phyloP scores from a whole-genome alignment of 805 yeast species.

The Candida andamanensis region DNA sequence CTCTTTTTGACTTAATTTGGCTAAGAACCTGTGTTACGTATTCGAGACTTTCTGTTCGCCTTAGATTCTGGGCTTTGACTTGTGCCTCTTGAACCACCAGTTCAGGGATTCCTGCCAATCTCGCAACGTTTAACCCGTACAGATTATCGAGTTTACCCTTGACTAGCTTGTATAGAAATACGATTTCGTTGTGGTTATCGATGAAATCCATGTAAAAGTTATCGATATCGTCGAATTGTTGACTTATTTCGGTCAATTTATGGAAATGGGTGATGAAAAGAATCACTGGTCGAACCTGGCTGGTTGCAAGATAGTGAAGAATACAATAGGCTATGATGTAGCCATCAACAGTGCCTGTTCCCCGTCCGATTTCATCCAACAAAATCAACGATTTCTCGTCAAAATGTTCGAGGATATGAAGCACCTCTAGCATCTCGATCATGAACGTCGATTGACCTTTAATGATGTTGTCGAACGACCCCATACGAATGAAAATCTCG shows the following conservation, averaged over 20 bases:
- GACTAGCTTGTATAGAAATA: slow-evolving; percentile 34
- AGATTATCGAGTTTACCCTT: slow-evolving; percentile 48
- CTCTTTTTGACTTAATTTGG: neutral
- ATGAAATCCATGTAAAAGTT: slow-evolving; percentile 72
- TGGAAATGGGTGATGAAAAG: slow-evolving; percentile 87
- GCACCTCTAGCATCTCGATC: slow-evolving; percentile 69
- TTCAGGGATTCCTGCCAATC: slow-evolving; percentile 58
- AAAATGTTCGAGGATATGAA: slow-evolving; percentile 47
- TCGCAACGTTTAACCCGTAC: slow-evolving; percentile 84
- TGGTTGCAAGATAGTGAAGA: slow-evolving; percentile 49
- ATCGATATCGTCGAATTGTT: slow-evolving; percentile 35
- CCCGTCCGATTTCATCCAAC: slow-evolving; percentile 78
- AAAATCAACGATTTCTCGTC: slow-evolving; percentile 57
- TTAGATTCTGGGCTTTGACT: slow-evolving; percentile 32
- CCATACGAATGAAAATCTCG: slow-evolving; percentile 76
- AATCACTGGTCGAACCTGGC: slow-evolving; percentile 44
- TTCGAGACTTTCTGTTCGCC: neutral
- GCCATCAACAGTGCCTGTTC: slow-evolving; percentile 71
- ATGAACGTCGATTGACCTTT: slow-evolving; percentile 79
- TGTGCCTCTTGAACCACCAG: slow-evolving; percentile 43
- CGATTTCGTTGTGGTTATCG: slow-evolving; percentile 25
- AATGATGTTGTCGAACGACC: slow-evolving; percentile 75
- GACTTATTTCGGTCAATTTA: slow-evolving; percentile 49
- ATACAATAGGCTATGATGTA: slow-evolving; percentile 75
- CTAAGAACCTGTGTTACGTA: neutral